Base-by-base conservation (phyloP, 192 early-diverging fungal genomes). In the Martensiomyces pterosporus region DNA sequence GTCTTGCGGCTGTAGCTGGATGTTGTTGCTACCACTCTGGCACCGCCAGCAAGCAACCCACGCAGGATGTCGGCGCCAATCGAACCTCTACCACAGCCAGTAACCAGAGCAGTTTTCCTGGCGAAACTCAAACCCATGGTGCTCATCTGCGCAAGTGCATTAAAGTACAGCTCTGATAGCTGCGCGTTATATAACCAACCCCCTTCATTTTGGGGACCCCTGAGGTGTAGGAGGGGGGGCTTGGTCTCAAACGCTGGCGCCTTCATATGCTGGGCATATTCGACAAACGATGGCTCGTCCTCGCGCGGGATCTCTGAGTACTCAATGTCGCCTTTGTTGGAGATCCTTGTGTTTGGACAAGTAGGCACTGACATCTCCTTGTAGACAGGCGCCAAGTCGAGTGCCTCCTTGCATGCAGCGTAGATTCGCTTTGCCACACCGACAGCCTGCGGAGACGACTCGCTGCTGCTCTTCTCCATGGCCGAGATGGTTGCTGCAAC, bases 1-100 rank as follows among this genome's bases (percentile, higher is more conserved):
- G 82, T 81, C 10, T 67, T 55, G 40, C 81, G 85, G 61, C 84
- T 87, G 76, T 87, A 93, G 54, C 89, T 82, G 12, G 89, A 94
- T 24, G 94, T 94, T 5, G 94, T 97, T 2, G 91, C 91, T 48
- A 97, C 58, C 13, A 94, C 91, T 60, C 82, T 76, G 54, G 91
- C 90, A 52, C 94, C 94, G 55, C 92, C 94, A 18, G 85, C 86
- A 16, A 97, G 67, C 43, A 94, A 70, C 23, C 87, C 87, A 63
- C 91, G 85, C 44, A 94, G 76, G 43, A 97, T 82, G 38, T 91
- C 86, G 39, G 89, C 80, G 57, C 94, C 94, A 63, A 97, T 97
- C 2, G 92, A 94, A n/a, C 83, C 89, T 27, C 78, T 82, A 35
- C 91, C 93, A 39, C 89, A 91, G 48, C 94, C 94, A 32, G 94